Base-by-base conservation (phyloP, 176 grass and related monocot genomes). In the Typha latifolia region DNA sequence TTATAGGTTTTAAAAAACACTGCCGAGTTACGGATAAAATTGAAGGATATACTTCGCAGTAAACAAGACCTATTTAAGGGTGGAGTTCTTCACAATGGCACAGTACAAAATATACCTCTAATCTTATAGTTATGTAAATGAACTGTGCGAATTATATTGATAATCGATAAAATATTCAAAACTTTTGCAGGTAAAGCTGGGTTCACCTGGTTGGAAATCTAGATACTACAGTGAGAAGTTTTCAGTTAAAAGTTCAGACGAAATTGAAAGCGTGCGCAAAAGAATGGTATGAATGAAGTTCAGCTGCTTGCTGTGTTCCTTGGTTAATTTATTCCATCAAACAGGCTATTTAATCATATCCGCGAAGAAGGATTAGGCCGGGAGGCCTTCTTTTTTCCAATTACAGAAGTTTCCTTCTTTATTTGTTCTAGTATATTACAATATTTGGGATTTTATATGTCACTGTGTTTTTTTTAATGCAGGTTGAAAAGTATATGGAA, bases 401-500 rank as follows among this genome's bases (percentile, higher is more conserved):
- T 3, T 3, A 29, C 66, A 43, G 7, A 78, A 61, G 13, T 69
- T 16, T 77, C 4, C 29, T 0, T 16, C 66, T 4, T 2, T 72
- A 32, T 1, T 1, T 59, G 49, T 4, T 3, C 20, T 0, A 49
- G 6, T 10, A 63, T 23, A 20, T 14, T 6, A n/a, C 0, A 18
- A 74, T 69, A 22, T 63, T 34, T 12, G 27, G 15, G 3, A 61
- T 52, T 16, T 49, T 29, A 56, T 72, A 16, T 48, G 19, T 43
- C 56, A 4, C 6, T 1, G 64, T 68, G 70, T 15, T 12, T 3
- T 21, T 26, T 48, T 69, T 13, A 64, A 78, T 76, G 56, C 75
- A 87, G 89, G 89, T 66, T 29, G 62, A 79, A 4, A 91, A 77
- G n/a, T 91, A 91, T 51, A 48, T 81, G 20, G 80, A 91, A 84